phyloP scores from a whole-genome alignment of 192 early-diverging fungal species.

The Podila horticola region DNA sequence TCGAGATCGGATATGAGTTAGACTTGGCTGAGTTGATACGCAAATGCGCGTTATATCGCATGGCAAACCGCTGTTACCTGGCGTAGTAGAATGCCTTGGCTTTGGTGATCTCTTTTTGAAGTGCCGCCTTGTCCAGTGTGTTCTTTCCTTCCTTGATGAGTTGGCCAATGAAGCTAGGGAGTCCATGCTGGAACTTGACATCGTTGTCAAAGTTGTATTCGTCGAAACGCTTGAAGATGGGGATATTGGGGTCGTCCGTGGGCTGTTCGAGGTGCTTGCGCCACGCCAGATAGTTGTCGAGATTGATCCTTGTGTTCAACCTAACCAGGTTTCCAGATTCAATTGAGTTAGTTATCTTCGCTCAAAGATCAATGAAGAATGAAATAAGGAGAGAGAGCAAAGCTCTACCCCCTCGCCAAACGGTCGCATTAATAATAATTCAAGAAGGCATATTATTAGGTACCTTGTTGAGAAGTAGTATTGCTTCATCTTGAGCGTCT shows the following conservation, averaged over 20 bases:
- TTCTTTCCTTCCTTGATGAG: conserved; percentile 50
- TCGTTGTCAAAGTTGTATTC: conserved; percentile 60
- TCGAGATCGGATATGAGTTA: too few relatives aligned
- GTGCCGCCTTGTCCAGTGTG: conserved; percentile 53
- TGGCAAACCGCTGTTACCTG: conserved; percentile 20
- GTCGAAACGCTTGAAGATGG: conserved; percentile 55
- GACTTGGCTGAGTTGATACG: too few relatives aligned
- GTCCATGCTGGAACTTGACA: conserved; percentile 50
- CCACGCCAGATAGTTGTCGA: conserved; percentile 58
- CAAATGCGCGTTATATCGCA: neutral
- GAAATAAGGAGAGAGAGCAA: neutral
- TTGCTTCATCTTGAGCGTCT: conserved; percentile 52
- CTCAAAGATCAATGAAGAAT: too few relatives aligned
- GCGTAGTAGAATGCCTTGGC: conserved; percentile 61
- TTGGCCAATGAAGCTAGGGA: conserved; percentile 53
- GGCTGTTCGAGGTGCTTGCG: conserved; percentile 42
- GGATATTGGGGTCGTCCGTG: conserved; percentile 32
- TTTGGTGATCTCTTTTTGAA: conserved; percentile 57
- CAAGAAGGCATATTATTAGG: neutral
- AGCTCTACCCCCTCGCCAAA: neutral
- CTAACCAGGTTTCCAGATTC: conserved; percentile 21
- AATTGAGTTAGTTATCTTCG: neutral
- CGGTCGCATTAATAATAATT: neutral
- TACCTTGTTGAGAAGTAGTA: conserved; percentile 53
- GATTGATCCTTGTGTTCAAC: conserved; percentile 39